Conservation (phyloP, 768 basidiomycete species). For the Tricholoma bakamatsutake region DNA sequence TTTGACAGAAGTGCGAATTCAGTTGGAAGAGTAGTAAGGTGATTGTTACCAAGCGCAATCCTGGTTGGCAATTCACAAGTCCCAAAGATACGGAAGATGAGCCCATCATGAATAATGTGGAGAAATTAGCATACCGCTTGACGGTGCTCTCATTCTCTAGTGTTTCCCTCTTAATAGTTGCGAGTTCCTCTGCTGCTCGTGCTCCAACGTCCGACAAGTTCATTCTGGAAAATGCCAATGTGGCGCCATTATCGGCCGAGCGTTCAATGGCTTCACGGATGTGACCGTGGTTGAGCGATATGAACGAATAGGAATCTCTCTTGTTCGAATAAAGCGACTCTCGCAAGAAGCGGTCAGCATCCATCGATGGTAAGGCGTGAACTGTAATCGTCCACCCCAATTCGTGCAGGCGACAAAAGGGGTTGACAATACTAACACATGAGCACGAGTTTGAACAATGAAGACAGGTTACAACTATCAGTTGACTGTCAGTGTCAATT, state of each 20-base stretch:
- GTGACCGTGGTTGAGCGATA: slow-evolving; percentile 48
- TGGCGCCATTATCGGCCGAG: slow-evolving; percentile 75
- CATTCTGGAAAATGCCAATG: slow-evolving; percentile 80
- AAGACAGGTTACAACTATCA: not conserved
- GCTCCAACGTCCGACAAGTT: slow-evolving; percentile 71
- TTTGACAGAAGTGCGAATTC: slow-evolving; percentile 68
- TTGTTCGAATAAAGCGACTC: slow-evolving; percentile 15
- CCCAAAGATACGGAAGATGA: not conserved
- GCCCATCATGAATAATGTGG: not conserved
- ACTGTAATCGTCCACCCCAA: not conserved
- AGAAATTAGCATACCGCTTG: slow-evolving; percentile 44
- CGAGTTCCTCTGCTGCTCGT: slow-evolving; percentile 73
- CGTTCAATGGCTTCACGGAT: slow-evolving; percentile 58
- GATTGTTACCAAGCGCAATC: slow-evolving; percentile 84
- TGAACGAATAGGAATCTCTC: slow-evolving; percentile 10
- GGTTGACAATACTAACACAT: not conserved
- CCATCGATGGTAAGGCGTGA: slow-evolving; percentile 5
- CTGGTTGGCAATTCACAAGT: slow-evolving; percentile 32
- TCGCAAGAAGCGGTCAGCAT: slow-evolving; percentile 21
- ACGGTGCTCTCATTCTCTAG: slow-evolving; percentile 47
- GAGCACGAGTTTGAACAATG: not conserved
- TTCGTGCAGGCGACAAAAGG: not conserved
- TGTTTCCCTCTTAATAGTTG: slow-evolving; percentile 46
- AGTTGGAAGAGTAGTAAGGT: slow-evolving; percentile 68
- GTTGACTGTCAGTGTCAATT: not conserved